A percentile compares a stretch with the other conserved stretches of the same genome.
Evolutionary conservation across 2,329 filamentous ascomycete species (phyloP).

Genomic region (Byssoonygena ceratinophila): DNA sequence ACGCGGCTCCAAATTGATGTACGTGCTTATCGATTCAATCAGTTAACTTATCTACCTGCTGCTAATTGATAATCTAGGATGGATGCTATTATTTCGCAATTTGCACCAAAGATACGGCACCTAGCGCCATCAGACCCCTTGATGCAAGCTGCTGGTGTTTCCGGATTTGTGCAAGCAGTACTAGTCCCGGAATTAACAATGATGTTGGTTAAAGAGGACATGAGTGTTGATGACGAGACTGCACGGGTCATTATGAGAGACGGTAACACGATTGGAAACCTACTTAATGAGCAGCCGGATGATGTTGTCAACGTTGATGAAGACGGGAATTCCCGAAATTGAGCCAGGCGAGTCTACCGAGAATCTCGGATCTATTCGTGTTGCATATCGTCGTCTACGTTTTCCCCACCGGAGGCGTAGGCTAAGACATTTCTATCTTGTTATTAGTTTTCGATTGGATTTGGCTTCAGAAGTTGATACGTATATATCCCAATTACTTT

Average conservation of each 20-base stretch:
- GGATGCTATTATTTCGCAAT: conserved; percentile 51
- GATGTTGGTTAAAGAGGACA: conserved; percentile 49
- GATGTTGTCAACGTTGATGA: conserved; percentile 38
- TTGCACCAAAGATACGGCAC: conserved; percentile 51
- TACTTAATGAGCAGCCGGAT: conserved; percentile 55
- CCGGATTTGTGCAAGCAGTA: conserved; percentile 61
- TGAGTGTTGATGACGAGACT: conserved; percentile 38
- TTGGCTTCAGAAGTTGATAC: background rate
- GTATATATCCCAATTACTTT: background rate
- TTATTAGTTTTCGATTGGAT: background rate
- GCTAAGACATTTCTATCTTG: background rate
- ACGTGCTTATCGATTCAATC: conserved; percentile 28
- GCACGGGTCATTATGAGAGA: conserved; percentile 52
- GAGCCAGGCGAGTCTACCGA: background rate
- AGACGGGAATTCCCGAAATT: conserved; percentile 17
- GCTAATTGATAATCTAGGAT: conserved; percentile 25
- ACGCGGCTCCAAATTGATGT: conserved; percentile 61
- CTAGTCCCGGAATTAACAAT: conserved; percentile 61
- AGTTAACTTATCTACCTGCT: background rate
- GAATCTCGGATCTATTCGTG: background rate
- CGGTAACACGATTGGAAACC: conserved; percentile 56
- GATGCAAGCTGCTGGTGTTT: conserved; percentile 55
- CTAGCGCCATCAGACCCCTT: conserved; percentile 54
- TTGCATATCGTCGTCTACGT: background rate
- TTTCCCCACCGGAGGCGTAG: conserved; percentile 1